Percentiles rank a stretch among this genome's conserved stretches.
Conservation (phyloP, 805 yeast species). For the Saturnispora ahearnii region DNA sequence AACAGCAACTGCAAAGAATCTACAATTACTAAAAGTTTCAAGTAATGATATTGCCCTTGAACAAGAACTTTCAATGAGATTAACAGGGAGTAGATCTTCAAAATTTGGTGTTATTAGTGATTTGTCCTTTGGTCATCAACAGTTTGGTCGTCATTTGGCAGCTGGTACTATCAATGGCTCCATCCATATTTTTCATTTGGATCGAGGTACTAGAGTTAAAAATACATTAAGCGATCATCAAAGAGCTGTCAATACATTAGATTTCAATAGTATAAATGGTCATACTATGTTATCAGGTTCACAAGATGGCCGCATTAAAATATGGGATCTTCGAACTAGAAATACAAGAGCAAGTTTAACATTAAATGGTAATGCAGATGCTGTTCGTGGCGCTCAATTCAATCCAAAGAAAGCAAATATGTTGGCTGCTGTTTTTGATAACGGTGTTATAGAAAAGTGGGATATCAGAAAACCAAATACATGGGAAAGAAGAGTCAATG, state of each 20-base stretch:
- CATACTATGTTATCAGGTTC: slow-evolving; percentile 52
- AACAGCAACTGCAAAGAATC: slow-evolving; percentile 34
- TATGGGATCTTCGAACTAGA: slow-evolving; percentile 60
- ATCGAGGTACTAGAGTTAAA: slow-evolving; percentile 24
- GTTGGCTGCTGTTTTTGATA: slow-evolving; percentile 76
- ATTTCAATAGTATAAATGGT: slow-evolving; percentile 32
- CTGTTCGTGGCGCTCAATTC: slow-evolving; percentile 49
- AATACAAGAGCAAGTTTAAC: slow-evolving; percentile 39
- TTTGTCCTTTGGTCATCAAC: slow-evolving; percentile 35
- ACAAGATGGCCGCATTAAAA: slow-evolving; percentile 68
- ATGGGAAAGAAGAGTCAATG: slow-evolving; percentile 66
- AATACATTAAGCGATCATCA: slow-evolving; percentile 33
- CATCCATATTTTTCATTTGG: slow-evolving; percentile 28
- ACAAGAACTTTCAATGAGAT: slow-evolving; percentile 28
- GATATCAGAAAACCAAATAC: slow-evolving; percentile 64
- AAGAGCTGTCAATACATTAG: slow-evolving; percentile 38
- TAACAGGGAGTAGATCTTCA: slow-evolving; percentile 24
- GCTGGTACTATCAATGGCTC: slow-evolving; percentile 41
- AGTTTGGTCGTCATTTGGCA: slow-evolving; percentile 32
- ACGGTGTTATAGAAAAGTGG: slow-evolving; percentile 80
- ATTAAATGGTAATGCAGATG: slow-evolving; percentile 60
- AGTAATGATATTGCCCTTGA: slow-evolving; percentile 24
- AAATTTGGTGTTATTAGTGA: slow-evolving; percentile 35
- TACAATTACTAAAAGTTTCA: slow-evolving; percentile 32
- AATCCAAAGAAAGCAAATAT: slow-evolving; percentile 44